phyloP scores from a whole-genome alignment of 768 basidiomycete species.

The Suillus spraguei region DNA sequence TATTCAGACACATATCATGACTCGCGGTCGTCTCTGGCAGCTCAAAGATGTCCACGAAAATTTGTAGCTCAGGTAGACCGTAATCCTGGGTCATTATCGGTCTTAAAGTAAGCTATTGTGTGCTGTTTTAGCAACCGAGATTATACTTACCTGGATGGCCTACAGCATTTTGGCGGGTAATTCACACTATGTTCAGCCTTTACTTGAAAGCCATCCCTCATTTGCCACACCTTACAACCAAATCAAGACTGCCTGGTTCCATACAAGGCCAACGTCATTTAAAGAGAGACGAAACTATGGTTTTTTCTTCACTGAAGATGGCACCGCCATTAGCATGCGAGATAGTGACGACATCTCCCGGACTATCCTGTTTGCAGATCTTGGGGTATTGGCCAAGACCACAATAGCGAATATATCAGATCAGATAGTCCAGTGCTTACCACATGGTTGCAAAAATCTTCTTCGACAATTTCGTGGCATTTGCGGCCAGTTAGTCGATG shows the following conservation, averaged over 20 bases:
- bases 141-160: too few species aligned
- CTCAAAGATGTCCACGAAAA: background rate
- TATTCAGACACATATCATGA: too few species aligned
- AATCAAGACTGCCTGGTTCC: background rate
- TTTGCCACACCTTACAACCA: background rate
- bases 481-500: background rate
- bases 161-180: too few species aligned
- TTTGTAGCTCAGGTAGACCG: too few species aligned
- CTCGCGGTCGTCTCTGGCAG: too few species aligned
- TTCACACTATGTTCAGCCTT: background rate
- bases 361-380: background rate
- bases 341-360: background rate
- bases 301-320: background rate
- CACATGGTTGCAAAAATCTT: background rate
- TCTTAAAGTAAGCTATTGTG: too few species aligned
- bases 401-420: background rate
- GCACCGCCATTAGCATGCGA: background rate
- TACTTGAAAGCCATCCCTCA: background rate
- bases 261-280: background rate
- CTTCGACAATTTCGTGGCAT: background rate
- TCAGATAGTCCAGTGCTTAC: background rate
- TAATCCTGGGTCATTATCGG: too few species aligned
- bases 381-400: background rate
- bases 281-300: background rate
- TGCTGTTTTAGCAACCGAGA: too few species aligned